Conservation (phyloP, 805 yeast genomes). For the Candida railenensis region DNA sequence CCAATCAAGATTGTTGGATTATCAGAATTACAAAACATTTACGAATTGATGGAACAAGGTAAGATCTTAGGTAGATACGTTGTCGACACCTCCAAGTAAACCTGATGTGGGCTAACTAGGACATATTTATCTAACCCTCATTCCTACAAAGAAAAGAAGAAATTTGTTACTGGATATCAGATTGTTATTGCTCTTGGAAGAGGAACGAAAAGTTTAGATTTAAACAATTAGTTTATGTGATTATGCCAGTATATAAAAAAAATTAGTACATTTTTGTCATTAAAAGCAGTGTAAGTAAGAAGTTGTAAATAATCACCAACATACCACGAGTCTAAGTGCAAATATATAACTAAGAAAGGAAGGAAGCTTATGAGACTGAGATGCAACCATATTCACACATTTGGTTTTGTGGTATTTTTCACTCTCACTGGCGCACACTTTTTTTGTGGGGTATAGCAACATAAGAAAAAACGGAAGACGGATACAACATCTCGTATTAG, state of each 20-base stretch:
- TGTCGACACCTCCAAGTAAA: constrained; percentile 39
- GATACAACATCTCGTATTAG: too few species aligned
- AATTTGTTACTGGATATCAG: background rate
- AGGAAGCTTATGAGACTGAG: too few species aligned
- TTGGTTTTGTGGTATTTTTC: too few species aligned
- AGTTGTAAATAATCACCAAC: too few species aligned
- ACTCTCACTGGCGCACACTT: too few species aligned
- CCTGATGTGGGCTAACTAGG: background rate
- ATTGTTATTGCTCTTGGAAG: background rate
- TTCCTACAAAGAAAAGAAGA: background rate
- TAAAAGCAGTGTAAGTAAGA: background rate
- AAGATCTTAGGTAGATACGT: constrained; percentile 45
- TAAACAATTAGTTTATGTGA: background rate
- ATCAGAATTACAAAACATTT: constrained; percentile 39
- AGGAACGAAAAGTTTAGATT: background rate
- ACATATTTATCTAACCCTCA: background rate
- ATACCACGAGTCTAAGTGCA: too few species aligned
- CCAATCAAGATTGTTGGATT: constrained; percentile 42
- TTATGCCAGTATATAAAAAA: background rate
- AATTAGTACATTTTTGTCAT: background rate
- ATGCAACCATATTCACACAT: too few species aligned
- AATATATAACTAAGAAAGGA: too few species aligned
- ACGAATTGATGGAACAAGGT: constrained; percentile 41
- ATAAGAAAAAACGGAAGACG: too few species aligned
- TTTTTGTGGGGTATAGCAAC: too few species aligned